These are phyloP conservation scores for Croton setiger DNA, from an alignment of 441 rosid genomes.

Conservation along the genomic window DNA sequence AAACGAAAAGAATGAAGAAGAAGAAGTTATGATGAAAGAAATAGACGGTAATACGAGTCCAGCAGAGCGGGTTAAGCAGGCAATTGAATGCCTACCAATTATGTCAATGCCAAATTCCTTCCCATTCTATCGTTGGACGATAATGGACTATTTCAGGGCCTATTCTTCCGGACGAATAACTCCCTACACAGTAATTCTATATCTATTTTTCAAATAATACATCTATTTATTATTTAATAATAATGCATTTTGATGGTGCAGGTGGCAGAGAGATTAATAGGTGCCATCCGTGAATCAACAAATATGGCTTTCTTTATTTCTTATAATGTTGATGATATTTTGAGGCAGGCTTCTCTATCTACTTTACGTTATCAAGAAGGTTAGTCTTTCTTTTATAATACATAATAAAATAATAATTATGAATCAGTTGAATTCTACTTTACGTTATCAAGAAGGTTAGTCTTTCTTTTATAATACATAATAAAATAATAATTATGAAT, in stretches of 20 bases:
- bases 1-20: constrained; percentile 41
- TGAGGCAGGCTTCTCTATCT: constrained; percentile 56
- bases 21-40: constrained; percentile 39
- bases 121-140: constrained; percentile 43
- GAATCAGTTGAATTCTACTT: no score
- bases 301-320: constrained; percentile 64
- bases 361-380: constrained; percentile 54
- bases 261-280: constrained; percentile 59
- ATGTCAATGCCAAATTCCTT: constrained; percentile 5
- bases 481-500: no score
- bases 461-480: no score
- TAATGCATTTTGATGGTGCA: constrained; percentile 3
- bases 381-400: no score
- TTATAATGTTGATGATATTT: constrained; percentile 42
- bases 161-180: constrained; percentile 43
- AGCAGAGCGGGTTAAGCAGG: constrained; percentile 40
- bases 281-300: constrained; percentile 41
- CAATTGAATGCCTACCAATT: constrained; percentile 39
- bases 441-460: constrained; percentile 58
- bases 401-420: no score
- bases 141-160: constrained; percentile 52
- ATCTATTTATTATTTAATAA: neutral
- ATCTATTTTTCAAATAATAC: no score
- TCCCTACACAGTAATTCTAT: constrained; percentile 50
- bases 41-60: constrained; percentile 35